Conservation (phyloP, 495 filamentous ascomycete species). For the Bathelium albidoporum region DNA sequence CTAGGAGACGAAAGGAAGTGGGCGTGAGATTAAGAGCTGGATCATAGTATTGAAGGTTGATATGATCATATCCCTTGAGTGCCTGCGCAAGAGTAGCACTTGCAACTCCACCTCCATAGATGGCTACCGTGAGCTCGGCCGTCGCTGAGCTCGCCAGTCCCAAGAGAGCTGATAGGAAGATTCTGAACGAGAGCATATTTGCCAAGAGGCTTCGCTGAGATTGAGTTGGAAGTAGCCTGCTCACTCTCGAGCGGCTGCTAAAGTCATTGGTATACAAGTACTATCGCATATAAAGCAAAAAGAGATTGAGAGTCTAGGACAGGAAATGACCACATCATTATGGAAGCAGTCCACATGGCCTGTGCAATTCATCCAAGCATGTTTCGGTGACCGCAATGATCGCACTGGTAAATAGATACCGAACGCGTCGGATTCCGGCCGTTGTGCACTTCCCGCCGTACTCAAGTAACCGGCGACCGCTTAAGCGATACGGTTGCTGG, state of each 20-base stretch:
- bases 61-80: background rate
- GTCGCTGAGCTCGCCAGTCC: background rate
- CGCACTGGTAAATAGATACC: background rate
- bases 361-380: background rate
- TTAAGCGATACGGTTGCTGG: no score
- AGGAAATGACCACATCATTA: background rate
- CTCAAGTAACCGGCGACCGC: background rate
- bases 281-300: no score
- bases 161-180: background rate
- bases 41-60: background rate
- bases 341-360: background rate
- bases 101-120: background rate
- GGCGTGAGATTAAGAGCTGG: background rate
- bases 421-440: background rate
- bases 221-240: no score
- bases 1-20: background rate
- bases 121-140: background rate
- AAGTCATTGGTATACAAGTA: no score
- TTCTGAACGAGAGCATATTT: background rate
- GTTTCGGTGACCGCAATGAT: background rate
- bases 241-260: no score
- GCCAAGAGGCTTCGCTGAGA: no score
- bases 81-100: slow-evolving; percentile 4
- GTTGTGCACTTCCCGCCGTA: background rate
- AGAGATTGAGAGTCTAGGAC: background rate